Conservation (phyloP, 192 early-diverging fungal species). For the Coemansia sp. region DNA sequence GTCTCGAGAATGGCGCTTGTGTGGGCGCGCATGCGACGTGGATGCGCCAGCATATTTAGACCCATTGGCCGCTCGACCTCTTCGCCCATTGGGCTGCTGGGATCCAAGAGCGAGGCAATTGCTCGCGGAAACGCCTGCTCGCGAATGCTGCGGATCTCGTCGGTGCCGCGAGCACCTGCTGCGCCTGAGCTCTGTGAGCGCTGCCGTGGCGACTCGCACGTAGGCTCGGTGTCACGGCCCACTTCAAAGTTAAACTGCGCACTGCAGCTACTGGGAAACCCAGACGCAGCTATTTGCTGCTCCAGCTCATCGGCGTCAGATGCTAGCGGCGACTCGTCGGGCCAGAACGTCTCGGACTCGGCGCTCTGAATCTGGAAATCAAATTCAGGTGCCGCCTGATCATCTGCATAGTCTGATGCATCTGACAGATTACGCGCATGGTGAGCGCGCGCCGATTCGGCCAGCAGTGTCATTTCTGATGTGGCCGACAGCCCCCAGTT, state of each 20-base stretch:
- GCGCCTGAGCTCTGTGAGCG: constrained; percentile 18
- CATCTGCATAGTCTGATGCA: constrained; percentile 18
- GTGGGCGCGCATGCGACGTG: constrained; percentile 20
- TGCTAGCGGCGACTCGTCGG: constrained; percentile 26
- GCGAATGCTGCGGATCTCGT: neutral
- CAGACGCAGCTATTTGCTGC: constrained; percentile 17
- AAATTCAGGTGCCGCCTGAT: constrained; percentile 13
- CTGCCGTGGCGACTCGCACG: constrained; percentile 28
- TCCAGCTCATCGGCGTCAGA: constrained; percentile 20
- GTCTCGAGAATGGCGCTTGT: constrained; percentile 10
- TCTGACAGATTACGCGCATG: constrained; percentile 37
- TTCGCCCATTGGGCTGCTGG: constrained; percentile 36
- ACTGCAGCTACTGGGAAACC: constrained; percentile 50
- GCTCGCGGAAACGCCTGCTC: constrained; percentile 8
- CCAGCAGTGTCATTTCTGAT: constrained; percentile 30
- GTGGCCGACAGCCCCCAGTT: constrained; percentile 28
- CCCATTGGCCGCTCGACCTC: constrained; percentile 20
- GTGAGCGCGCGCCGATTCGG: constrained; percentile 11
- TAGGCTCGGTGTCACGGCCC: constrained; percentile 14
- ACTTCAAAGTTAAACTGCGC: constrained; percentile 43
- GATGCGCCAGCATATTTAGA: constrained; percentile 34
- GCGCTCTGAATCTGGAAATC: constrained; percentile 39
- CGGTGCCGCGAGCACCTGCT: constrained; percentile 16
- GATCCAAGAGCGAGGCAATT: constrained; percentile 30
- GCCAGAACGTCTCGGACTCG: constrained; percentile 35